phyloP scores from a whole-genome alignment of 441 rosid genomes.

The Biscutella laevigata region DNA sequence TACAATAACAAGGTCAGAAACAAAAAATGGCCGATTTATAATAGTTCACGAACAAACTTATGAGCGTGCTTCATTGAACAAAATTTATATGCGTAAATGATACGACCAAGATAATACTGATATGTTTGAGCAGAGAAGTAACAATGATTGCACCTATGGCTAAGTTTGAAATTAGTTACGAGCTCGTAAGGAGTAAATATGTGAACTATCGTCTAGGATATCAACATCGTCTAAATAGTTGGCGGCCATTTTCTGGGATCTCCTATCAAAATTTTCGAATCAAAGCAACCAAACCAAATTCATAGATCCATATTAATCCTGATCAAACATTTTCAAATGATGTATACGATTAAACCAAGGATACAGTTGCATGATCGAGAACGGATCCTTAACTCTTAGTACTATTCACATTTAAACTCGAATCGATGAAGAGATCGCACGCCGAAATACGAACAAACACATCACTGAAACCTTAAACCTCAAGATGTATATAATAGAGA shows the following conservation, averaged over 20 bases:
- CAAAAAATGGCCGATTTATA: background rate
- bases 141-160: background rate
- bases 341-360: background rate
- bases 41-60: background rate
- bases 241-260: background rate
- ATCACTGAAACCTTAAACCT: background rate
- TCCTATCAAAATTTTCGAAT: background rate
- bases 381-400: background rate
- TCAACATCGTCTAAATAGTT: no score
- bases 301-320: slow-evolving; percentile 27
- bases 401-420: background rate
- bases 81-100: no score
- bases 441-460: background rate
- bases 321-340: background rate
- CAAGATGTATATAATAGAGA: no score
- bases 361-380: slow-evolving; percentile 6
- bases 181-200: background rate
- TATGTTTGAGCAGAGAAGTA: background rate
- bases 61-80: background rate
- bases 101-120: no score
- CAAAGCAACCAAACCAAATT: background rate
- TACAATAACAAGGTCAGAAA: slow-evolving; percentile 1
- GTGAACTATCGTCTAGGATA: no score
- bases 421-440: background rate
- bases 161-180: background rate